Base-by-base conservation (phyloP, 768 basidiomycete genomes). In the Paxillus ammoniavirescens region DNA sequence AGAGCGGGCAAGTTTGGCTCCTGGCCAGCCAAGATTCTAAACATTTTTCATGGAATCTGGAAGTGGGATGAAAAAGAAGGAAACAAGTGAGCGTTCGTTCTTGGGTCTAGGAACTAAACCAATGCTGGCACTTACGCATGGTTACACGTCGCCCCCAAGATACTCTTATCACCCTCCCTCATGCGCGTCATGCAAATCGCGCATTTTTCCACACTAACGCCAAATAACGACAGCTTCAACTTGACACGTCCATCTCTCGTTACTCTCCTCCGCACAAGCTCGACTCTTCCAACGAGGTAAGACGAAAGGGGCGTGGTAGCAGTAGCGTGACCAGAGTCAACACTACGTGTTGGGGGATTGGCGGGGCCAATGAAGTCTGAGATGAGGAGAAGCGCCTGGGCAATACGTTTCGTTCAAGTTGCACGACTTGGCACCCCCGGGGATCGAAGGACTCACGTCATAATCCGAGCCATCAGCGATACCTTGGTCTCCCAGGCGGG, bases 171-270 rank as follows among this genome's bases (percentile, higher is more conserved):
- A 15, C 70, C 79, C 8, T 72, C 75, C 69, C 74, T 82, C 72
- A 89, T 91, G 69, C 85, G 85, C 44, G 76, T 78, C 65, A 89
- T 71, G 65, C 90, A 91, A 47, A 90, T 84, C 38, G 83, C 79
- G 67, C 90, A 92, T 62, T 81, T 81, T 57, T 86, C 82, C 33
- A 91, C 87, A 1, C 74, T 62, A 13, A 78, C 73, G 37, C 84
- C 89, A 17, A 88, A 70, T 47, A 91, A 65, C 8, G 76, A 74
- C 46, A 90, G 68, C 72, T 89, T 91, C 42, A 89, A 61, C 72
- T 90, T 91, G 50, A 83, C 75, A 41, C 83, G 83, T 5, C 89
- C 88, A 60, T 87, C 80, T 57, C 74, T 74, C 45, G 80, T 81
- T 45, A 76, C 75, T 21, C 89, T 78, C 49, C 80, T 75, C 18